Evolutionary conservation across 257 asterid genomes (phyloP).

Genomic region (Solanum appendiculatum): DNA sequence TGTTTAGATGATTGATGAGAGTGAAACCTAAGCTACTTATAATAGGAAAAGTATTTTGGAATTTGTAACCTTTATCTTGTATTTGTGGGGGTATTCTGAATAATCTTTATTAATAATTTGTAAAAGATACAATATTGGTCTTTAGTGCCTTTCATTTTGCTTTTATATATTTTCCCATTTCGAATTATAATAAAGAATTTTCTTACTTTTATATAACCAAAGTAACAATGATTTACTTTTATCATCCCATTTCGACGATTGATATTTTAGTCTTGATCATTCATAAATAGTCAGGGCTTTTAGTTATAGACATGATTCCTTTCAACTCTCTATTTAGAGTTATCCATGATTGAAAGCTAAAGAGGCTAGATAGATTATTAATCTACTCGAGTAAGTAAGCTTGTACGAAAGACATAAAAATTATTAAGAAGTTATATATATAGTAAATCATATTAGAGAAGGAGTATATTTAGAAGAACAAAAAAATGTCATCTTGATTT

Average conservation of each 20-base stretch:
- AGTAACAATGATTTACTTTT: too few relatives aligned
- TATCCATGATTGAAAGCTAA: background rate
- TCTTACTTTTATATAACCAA: background rate
- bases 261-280: background rate
- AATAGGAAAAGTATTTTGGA: background rate
- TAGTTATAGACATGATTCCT: background rate
- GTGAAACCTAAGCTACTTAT: background rate
- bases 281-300: background rate
- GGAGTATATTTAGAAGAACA: background rate
- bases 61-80: background rate
- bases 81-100: background rate
- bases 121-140: background rate
- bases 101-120: background rate
- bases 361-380: background rate
- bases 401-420: background rate
- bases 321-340: background rate
- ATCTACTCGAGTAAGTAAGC: background rate
- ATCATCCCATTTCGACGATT: too few relatives aligned
- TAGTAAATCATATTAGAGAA: background rate
- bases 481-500: background rate
- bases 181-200: background rate
- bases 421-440: too few relatives aligned
- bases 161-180: background rate
- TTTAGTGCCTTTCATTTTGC: background rate
- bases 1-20: background rate